phyloP scores from a whole-genome alignment of 2,329 filamentous ascomycete genomes.

The Chrysoporthe puriensis region DNA sequence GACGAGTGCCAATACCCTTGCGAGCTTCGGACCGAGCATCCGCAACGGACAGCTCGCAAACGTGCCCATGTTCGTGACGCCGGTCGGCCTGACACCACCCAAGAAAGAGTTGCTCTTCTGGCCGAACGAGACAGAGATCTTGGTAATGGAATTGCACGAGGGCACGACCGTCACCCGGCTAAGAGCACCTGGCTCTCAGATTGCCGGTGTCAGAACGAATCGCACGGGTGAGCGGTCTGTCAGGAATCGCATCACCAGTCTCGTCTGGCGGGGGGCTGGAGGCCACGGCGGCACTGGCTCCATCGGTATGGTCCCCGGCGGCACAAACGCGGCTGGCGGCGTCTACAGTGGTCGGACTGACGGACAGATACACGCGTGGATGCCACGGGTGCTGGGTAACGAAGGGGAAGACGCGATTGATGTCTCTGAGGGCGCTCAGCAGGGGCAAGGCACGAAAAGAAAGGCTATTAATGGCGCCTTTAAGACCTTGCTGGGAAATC shows the following conservation, averaged over 20 bases:
- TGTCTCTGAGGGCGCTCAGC: constrained; percentile 48
- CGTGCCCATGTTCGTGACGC: constrained; percentile 65
- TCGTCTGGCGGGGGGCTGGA: constrained; percentile 71
- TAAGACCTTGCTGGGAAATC: constrained; percentile 71
- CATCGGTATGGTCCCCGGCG: constrained; percentile 64
- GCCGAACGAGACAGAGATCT: constrained; percentile 79
- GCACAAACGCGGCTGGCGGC: constrained; percentile 53
- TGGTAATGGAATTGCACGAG: constrained; percentile 78
- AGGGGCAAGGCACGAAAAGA: constrained; percentile 68
- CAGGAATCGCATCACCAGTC: constrained; percentile 70
- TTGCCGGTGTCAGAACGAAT: constrained; percentile 48
- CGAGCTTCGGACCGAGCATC: constrained; percentile 82
- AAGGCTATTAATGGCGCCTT: constrained; percentile 82
- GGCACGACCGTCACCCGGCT: constrained; percentile 74
- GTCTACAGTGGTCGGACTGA: constrained; percentile 84
- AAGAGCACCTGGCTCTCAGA: constrained; percentile 62
- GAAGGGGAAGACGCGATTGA: constrained; percentile 51
- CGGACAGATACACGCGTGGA: constrained; percentile 82
- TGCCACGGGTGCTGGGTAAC: constrained; percentile 52
- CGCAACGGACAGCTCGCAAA: constrained; percentile 71
- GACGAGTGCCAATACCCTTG: constrained; percentile 83
- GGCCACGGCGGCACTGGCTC: constrained; percentile 57
- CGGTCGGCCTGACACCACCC: constrained; percentile 58
- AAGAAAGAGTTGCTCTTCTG: constrained; percentile 74
- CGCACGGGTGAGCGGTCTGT: constrained; percentile 60